These are phyloP conservation scores for Lecanicillium sp. DNA, from an alignment of 2,329 filamentous ascomycete genomes.

Conservation along the genomic window DNA sequence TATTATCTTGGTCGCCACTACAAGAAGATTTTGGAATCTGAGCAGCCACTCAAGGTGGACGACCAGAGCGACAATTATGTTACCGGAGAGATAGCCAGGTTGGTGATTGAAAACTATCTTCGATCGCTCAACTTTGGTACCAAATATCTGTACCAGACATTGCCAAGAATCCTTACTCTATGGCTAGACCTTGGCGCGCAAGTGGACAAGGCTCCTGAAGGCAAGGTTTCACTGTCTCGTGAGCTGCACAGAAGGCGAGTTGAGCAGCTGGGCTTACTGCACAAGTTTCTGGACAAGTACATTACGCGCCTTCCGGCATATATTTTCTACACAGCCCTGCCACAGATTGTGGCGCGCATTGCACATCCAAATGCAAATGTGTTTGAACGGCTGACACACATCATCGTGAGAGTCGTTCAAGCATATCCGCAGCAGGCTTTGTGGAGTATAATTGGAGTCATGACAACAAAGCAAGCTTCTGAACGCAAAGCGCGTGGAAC, in stretches of 20 bases:
- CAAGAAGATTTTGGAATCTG: constrained; percentile 88
- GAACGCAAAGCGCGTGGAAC: constrained; percentile 54
- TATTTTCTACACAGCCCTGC: constrained; percentile 74
- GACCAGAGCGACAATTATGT: constrained; percentile 73
- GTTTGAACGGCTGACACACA: constrained; percentile 66
- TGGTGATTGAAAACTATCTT: constrained; percentile 91
- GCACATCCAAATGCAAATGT: constrained; percentile 75
- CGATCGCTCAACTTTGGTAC: constrained; percentile 81
- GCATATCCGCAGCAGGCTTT: constrained; percentile 85
- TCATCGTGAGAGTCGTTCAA: constrained; percentile 80
- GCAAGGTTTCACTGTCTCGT: constrained; percentile 43
- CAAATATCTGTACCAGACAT: constrained; percentile 92
- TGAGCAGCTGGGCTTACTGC: constrained; percentile 60
- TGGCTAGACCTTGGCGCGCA: constrained; percentile 89
- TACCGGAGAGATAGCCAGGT: constrained; percentile 74
- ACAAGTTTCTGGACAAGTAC: constrained; percentile 74
- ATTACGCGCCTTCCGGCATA: constrained; percentile 64
- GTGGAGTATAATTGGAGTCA: constrained; percentile 84
- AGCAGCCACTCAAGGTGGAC: constrained; percentile 66
- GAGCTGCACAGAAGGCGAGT: constrained; percentile 50
- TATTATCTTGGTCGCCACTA: constrained; percentile 97
- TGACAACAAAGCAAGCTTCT: constrained; percentile 65
- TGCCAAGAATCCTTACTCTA: constrained; percentile 84
- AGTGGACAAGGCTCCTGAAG: constrained; percentile 54
- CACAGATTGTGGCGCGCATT: constrained; percentile 94